Conservation (phyloP, 495 filamentous ascomycete genomes). For the Aspergillus homomorphus region DNA sequence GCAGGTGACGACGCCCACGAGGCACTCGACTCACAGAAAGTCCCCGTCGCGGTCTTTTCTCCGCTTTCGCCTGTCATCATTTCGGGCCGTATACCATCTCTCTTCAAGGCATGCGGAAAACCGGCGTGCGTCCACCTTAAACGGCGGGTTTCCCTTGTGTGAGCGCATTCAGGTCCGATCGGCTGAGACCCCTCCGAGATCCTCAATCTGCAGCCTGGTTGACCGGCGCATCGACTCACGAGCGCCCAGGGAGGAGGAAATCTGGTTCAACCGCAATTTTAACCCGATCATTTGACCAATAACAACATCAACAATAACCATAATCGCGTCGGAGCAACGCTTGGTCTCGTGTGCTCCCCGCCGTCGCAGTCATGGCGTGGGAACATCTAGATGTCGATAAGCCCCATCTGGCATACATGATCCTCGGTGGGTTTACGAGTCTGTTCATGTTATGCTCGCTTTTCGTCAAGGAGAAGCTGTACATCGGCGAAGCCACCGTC, state of each 20-base stretch:
- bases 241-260: not conserved
- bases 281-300: not conserved
- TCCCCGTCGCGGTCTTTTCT: not conserved
- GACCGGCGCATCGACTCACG: not conserved
- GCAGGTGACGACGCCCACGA: conserved; percentile 3
- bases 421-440: conserved; percentile 94
- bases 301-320: not conserved
- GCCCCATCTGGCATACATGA: conserved; percentile 97
- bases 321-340: not conserved
- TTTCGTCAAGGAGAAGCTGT: conserved; percentile 96
- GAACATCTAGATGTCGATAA: conserved; percentile 88
- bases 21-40: not conserved
- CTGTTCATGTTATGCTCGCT: conserved; percentile 98
- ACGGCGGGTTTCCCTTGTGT: conserved; percentile 4
- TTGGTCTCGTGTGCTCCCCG: not conserved
- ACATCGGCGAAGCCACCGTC: conserved; percentile 97
- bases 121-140: conserved; percentile 1
- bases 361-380: conserved; percentile 71
- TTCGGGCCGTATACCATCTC: conserved; percentile 3
- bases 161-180: conserved; percentile 9
- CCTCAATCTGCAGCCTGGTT: not conserved
- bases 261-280: not conserved
- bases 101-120: conserved; percentile 14
- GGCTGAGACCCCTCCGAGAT: conserved; percentile 2
- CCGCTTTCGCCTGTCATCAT: conserved; percentile 7